These are phyloP conservation scores for Colletotrichum sp. DNA, from an alignment of 2,329 filamentous ascomycete species.

Conservation along the genomic window DNA sequence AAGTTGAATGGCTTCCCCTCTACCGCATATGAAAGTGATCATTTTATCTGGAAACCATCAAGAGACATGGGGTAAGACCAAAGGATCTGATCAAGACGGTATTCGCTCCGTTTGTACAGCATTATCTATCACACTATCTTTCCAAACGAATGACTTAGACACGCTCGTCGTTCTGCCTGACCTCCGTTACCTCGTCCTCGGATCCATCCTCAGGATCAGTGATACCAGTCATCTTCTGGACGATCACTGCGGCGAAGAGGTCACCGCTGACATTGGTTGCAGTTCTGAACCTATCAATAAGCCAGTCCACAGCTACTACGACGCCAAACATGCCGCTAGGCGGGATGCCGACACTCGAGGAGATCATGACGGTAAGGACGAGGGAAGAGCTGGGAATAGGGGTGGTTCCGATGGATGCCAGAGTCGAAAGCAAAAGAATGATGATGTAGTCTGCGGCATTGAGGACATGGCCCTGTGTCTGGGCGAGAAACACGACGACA, in stretches of 20 bases:
- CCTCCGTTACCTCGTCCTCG: not conserved
- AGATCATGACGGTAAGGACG: slow-evolving; percentile 58
- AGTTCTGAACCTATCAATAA: slow-evolving; percentile 61
- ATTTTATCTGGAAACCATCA: not conserved
- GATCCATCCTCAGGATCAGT: slow-evolving; percentile 24
- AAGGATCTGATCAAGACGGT: not conserved
- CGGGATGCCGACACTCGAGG: slow-evolving; percentile 46
- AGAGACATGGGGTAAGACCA: not conserved
- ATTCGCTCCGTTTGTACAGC: not conserved
- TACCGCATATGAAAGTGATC: too few species aligned
- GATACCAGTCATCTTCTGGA: slow-evolving; percentile 45
- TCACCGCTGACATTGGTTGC: slow-evolving; percentile 57
- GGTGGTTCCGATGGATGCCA: slow-evolving; percentile 58
- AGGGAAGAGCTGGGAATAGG: slow-evolving; percentile 58
- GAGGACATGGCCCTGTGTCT: slow-evolving; percentile 52
- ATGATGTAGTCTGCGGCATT: slow-evolving; percentile 52
- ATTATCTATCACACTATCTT: not conserved
- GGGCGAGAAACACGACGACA: slow-evolving; percentile 56
- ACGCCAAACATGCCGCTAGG: slow-evolving; percentile 51
- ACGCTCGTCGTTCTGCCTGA: slow-evolving; percentile 12
- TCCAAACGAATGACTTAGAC: not conserved
- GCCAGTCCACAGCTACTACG: slow-evolving; percentile 60
- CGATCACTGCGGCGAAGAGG: slow-evolving; percentile 45
- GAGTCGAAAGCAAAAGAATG: slow-evolving; percentile 51
- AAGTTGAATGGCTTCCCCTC: not conserved